Percentiles rank a stretch among this genome's conserved stretches.
Evolutionary conservation across 257 asterid genomes (phyloP).

Genomic region (Solanum piurae): DNA sequence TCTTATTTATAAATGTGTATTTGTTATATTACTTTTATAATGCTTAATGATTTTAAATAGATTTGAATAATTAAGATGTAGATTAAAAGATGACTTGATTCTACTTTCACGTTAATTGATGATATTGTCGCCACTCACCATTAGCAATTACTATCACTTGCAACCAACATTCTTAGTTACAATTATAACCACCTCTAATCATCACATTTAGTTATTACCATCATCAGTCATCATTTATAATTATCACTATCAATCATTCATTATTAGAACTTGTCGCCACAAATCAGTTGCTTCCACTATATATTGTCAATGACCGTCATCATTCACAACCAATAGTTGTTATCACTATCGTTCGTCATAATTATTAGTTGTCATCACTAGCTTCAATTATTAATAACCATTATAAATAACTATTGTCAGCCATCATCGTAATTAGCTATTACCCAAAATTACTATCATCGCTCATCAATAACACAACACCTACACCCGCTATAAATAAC

Average conservation of each 20-base stretch:
- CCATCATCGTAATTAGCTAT: not conserved
- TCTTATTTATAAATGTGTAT: not conserved
- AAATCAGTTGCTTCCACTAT: not conserved
- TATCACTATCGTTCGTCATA: not conserved
- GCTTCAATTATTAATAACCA: not conserved
- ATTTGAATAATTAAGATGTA: not conserved
- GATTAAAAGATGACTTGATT: not conserved
- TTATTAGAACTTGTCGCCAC: not conserved
- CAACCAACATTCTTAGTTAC: not conserved
- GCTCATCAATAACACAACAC: not conserved
- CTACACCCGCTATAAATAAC: not conserved
- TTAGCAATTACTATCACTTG: not conserved
- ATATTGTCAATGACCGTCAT: not conserved
- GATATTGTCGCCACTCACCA: not conserved
- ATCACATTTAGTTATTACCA: no score
- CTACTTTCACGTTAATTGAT: fast-evolving
- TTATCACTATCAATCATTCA: not conserved
- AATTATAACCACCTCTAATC: not conserved
- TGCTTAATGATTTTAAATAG: not conserved
- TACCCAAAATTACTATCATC: not conserved
- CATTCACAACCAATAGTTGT: not conserved
- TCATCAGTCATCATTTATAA: not conserved
- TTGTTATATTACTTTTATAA: not conserved
- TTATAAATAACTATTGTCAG: not conserved
- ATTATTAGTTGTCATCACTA: not conserved